Base-by-base conservation (phyloP, 2,329 filamentous ascomycete species). In the Cytospora leucostoma region DNA sequence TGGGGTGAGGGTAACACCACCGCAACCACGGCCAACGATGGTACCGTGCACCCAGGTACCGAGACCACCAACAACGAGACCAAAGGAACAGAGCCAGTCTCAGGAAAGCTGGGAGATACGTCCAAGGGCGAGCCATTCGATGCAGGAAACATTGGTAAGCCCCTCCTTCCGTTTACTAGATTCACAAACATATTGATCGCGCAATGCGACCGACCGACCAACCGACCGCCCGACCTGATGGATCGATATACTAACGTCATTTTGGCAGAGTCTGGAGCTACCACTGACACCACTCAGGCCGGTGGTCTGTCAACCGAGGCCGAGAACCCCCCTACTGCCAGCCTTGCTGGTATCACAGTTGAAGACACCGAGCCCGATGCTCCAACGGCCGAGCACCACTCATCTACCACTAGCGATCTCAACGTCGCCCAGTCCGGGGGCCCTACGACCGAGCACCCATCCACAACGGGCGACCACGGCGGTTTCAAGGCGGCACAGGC, bases 91-190 rank as follows among this genome's bases (percentile, higher is more conserved):
- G 92, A 96, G 77, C 92, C 92, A 19, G 74, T 93, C 52, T 89
- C 90, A 21, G 92, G 92, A 27, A 78, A 85, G 58, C 78, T 82
- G 63, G 92, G 92, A 47, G 79, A 88, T 72, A 89, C 90, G 5
- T 82, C 82, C 32, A 81, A 80, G 51, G 85, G 84, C 13, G 88
- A 94, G 73, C 92, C 92, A 0, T 96, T 88, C 70, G 92, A 95
- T 72, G 86, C 86, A 63, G 92, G 92, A 56, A 95, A 95, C 74
- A 77, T 84, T n/a, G 82, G 85, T 79, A 83, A 34, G 64, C 32
- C 3, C 3, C 15, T 19, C 11, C 11, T 19, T n/a, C 38, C 27
- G 27, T 27, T 27, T 27, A 2, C 4, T 34, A n/a, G 13, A n/a
- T 8, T 5, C 32, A 34, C 13, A 5, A 1, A 15, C 7, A 15